Base-by-base conservation (phyloP, 2,329 filamentous ascomycete species). In the Phaeosphaeriaceae sp. region DNA sequence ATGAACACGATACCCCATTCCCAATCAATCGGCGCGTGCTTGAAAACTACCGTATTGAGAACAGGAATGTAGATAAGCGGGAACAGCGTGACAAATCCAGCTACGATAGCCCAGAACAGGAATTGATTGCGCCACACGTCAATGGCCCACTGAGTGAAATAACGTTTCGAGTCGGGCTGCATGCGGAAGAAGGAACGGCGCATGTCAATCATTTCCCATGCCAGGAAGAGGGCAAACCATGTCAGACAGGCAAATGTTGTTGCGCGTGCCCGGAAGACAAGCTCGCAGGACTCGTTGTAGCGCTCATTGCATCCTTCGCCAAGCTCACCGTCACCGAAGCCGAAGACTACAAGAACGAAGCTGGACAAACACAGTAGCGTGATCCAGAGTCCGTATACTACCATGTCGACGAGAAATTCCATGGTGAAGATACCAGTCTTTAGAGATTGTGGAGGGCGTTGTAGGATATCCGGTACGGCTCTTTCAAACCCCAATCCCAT, bases 401-500 rank as follows among this genome's bases (percentile, higher is more conserved):
- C 34, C 70, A 74, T 74, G 40, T 74, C 72, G 36, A 64, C 33
- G 35, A 74, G 60, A 42, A 74, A 67, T 43, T 74, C 70, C 46
- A 69, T 54, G 30, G 70, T 73, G 56, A 74, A 74, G 37, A 74
- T 70, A 33, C 72, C 72, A 2, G 63, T 65, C 53, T 71, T 72
- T 29, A 72, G 61, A 15, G 66, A 57, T 56, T 93, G 89, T 0
- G 92, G 92, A 6, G 90, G 89, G 43, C 90, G 87, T 55, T 82
- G 77, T 83, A 96, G 90, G 53, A 96, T 87, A 66, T 93, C 88
- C 2, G 83, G 81, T 0, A 87, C 84, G 0, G 90, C 89, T 36
- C 81, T 77, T 72, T 96, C 91, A 60, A 91, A 87, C 16, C 91
- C 90, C 1, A 96, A 83, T 35, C 91, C 92, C 77, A 96, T 94